Evolutionary conservation across 139 green algal species (phyloP).

Genomic region (Picocystis salinarum): DNA sequence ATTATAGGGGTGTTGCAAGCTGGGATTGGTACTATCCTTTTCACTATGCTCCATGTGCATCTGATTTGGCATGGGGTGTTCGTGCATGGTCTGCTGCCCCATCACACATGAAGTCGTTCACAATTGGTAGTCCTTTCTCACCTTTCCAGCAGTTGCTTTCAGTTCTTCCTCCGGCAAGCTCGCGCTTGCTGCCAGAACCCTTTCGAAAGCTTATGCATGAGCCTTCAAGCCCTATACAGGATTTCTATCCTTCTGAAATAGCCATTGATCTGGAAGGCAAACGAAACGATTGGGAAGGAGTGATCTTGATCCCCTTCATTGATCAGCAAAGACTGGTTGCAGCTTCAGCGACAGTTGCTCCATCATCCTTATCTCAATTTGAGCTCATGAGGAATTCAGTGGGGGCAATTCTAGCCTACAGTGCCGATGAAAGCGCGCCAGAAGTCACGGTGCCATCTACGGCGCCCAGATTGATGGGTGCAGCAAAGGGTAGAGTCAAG

Average conservation of each 20-base stretch:
- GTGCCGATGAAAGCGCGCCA: conserved; percentile 11
- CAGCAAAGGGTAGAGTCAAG: no score
- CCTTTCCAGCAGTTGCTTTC: conserved; percentile 81
- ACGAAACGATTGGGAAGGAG: conserved; percentile 70
- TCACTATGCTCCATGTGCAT: conserved; percentile 76
- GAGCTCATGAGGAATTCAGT: conserved; percentile 46
- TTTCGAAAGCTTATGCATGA: conserved; percentile 58
- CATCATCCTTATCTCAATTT: no score
- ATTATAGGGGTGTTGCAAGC: conserved; percentile 73
- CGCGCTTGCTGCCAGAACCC: conserved; percentile 45
- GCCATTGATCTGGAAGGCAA: conserved; percentile 78
- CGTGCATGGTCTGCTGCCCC: conserved; percentile 4
- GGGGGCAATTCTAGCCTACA: conserved; percentile 52
- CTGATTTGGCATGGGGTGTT: no score
- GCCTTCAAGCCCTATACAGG: conserved; percentile 47
- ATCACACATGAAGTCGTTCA: conserved; percentile 27
- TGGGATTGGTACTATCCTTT: conserved; percentile 89
- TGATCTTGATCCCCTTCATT: conserved; percentile 16
- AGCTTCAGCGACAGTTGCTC: conserved; percentile 20
- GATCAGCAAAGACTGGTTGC: conserved; percentile 40
- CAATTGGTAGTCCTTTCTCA: conserved; percentile 50
- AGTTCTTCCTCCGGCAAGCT: conserved; percentile 51
- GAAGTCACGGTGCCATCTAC: no score
- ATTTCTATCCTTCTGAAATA: conserved; percentile 73
- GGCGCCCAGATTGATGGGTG: no score